Evolutionary conservation across 208 protist species (phyloP), one percentile per base, ranked within the genome.

Genomic region (Wallacemonas sp.): DNA sequence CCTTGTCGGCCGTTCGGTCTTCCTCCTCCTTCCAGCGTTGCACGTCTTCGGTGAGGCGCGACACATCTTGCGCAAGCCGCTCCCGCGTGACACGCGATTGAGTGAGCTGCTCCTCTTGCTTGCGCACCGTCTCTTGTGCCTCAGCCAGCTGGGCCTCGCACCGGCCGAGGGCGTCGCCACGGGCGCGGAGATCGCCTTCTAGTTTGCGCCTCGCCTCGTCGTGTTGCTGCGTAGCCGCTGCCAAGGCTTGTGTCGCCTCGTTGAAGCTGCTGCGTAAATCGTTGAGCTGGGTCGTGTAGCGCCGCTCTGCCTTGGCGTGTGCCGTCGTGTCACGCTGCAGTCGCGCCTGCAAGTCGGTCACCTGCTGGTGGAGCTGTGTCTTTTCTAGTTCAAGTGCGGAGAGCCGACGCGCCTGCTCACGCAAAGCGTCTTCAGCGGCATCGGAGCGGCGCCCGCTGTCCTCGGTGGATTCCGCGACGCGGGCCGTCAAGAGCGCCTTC

Each of bases 331-430:
- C 37, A 36, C 71, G 58, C 72, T 93, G 83, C 38, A 93, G 29
- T 9, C 76, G 78, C 61, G 83, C 73, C 41, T 90, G 76, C 8
- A 70, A 46, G 36, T 87, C 83, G 17, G 81, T 58, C n/a, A 93
- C 71, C 44, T 68, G 76, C 0, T 71, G 58, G 36, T 93, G 87
- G 24, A 93, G 64, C 26, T 72, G 65, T 17, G 81, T 80, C 36
- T 79, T 78, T 63, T 93, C 87, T 45, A 87, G 38, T 44, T 90
- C 87, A 33, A 81, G 59, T 32, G 65, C 70, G 12, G 62, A 68
- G 17, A 71, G 68, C 13, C 75, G 66, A 0, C 63, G 73, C 19
- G 64, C 60, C 48, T 93, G 81, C 50, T 81, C 81, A 0, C 83
- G 80, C 2, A 87, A 69, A 22, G 73, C 59, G 24, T 81, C 67